Conservation (phyloP, 371 early-diverging fungal species). For the Circinella umbellata region DNA sequence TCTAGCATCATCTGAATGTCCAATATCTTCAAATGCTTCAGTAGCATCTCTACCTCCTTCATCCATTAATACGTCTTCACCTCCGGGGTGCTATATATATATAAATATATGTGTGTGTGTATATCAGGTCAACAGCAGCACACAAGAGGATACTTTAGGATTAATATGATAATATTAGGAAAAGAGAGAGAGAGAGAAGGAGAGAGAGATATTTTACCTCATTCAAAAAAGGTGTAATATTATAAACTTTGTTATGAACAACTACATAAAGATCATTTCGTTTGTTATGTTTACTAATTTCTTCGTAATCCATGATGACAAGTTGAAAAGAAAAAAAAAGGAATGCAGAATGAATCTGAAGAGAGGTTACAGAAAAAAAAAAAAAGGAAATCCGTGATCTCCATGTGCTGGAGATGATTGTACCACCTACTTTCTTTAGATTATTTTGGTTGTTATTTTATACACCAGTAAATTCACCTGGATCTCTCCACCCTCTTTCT, state of each 20-base stretch:
- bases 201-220: conserved; percentile 49
- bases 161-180: too few species aligned
- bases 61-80: conserved; percentile 80
- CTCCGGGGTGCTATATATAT: conserved; percentile 79
- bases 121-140: too few species aligned
- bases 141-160: too few species aligned
- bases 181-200: not conserved
- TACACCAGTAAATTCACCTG: too few species aligned
- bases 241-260: conserved; percentile 83
- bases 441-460: too few species aligned
- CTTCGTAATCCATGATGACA: conserved; percentile 42
- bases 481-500: not conserved
- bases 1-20: conserved; percentile 93
- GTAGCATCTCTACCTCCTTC: conserved; percentile 88
- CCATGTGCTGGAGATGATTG: not conserved
- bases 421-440: not conserved
- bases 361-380: conserved; percentile 10
- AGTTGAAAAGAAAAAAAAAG: too few species aligned
- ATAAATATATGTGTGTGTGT: too few species aligned
- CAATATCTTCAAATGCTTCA: conserved; percentile 94
- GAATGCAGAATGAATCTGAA: conserved; percentile 11
- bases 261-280: conserved; percentile 71
- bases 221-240: conserved; percentile 77
- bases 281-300: conserved; percentile 64
- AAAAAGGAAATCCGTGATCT: not conserved